A percentile compares a stretch with the other conserved stretches of the same genome.
Evolutionary conservation across 768 basidiomycete species (phyloP).

Genomic region (Hericium erinaceus): DNA sequence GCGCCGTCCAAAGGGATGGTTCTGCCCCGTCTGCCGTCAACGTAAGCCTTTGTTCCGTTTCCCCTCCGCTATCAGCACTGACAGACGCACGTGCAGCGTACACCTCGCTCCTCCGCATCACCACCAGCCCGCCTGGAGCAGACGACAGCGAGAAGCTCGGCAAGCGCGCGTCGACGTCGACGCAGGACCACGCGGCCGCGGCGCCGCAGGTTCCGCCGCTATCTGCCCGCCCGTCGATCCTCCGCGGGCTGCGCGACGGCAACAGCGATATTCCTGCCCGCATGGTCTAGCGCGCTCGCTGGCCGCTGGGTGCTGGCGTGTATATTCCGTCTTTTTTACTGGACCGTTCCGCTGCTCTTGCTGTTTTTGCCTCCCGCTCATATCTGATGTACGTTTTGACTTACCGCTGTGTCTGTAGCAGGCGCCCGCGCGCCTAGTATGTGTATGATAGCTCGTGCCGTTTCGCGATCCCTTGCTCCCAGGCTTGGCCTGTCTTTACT

Average conservation of each 20-base stretch:
- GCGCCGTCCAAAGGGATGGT: slow-evolving; percentile 94
- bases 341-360: no score
- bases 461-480: no score
- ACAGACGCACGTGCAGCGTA: slow-evolving; percentile 24
- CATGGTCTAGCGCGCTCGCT: no score
- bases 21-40: slow-evolving; percentile 93
- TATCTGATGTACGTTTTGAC: no score
- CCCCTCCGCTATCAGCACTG: neutral
- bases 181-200: slow-evolving; percentile 6
- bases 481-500: no score
- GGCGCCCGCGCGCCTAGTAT: no score
- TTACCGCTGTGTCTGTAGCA: no score
- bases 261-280: no score
- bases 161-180: slow-evolving; percentile 15
- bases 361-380: no score
- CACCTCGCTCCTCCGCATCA: slow-evolving; percentile 36
- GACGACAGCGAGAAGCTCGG: slow-evolving; percentile 7
- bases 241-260: neutral
- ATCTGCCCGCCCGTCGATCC: neutral
- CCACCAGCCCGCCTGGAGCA: slow-evolving; percentile 20
- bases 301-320: no score
- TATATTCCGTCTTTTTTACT: no score
- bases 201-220: neutral
- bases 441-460: no score
- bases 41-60: slow-evolving; percentile 43